phyloP scores from a whole-genome alignment of 331 rosid species.

The Phaseolus coccineus region DNA sequence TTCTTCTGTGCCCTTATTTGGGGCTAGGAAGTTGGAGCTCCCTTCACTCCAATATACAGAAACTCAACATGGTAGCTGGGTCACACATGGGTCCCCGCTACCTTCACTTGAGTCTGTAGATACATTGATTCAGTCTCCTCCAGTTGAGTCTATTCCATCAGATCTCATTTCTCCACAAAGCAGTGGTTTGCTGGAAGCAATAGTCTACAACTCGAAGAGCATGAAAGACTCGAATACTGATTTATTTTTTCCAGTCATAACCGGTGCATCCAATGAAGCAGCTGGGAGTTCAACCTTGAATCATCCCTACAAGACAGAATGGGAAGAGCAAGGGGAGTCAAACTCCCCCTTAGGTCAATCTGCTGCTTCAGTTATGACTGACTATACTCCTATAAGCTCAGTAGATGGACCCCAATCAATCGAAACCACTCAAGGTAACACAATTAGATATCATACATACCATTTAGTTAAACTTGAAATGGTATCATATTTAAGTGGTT shows the following conservation, averaged over 20 bases:
- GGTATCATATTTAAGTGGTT: neutral
- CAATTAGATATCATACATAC: neutral
- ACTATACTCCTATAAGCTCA: constrained; percentile 61
- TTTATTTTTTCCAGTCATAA: constrained; percentile 36
- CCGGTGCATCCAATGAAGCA: constrained; percentile 44
- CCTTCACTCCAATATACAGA: constrained; percentile 96
- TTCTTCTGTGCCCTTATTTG: constrained; percentile 66
- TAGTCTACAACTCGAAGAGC: constrained; percentile 51
- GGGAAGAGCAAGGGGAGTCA: constrained; percentile 54
- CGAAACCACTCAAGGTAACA: constrained; percentile 62
- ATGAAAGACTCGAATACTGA: constrained; percentile 48
- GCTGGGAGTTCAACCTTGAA: constrained; percentile 50
- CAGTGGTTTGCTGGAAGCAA: constrained; percentile 65
- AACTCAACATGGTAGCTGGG: constrained; percentile 70
- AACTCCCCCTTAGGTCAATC: constrained; percentile 61
- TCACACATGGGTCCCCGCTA: constrained; percentile 51
- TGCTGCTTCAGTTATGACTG: constrained; percentile 55
- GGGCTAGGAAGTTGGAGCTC: constrained; percentile 87
- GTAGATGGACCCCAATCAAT: constrained; percentile 55
- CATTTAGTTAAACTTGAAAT: neutral
- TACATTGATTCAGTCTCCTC: constrained; percentile 63
- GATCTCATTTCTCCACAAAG: constrained; percentile 55
- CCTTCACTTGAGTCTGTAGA: constrained; percentile 67
- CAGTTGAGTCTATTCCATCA: constrained; percentile 42
- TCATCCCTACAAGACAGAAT: constrained; percentile 46